Conservation (phyloP, 495 filamentous ascomycete species). For the Hyaloscypha bicolor region DNA sequence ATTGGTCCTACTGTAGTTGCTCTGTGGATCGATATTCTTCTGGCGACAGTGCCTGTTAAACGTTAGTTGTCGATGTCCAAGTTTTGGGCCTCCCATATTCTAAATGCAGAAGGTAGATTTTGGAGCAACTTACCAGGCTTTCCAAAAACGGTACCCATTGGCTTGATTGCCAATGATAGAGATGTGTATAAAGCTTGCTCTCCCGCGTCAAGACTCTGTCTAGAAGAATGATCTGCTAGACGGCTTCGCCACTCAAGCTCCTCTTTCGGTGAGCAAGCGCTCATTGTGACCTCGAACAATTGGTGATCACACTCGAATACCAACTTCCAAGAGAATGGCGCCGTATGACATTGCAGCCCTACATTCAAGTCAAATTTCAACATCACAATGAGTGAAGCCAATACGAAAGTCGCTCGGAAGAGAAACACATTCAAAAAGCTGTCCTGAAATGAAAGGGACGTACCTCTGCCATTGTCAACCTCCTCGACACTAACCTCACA, state of each 20-base stretch:
- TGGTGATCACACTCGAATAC: constrained; percentile 77
- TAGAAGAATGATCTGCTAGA: constrained; percentile 46
- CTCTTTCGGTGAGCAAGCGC: constrained; percentile 82
- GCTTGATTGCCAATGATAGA: constrained; percentile 67
- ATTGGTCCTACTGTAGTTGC: constrained; percentile 67
- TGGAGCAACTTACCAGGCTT: constrained; percentile 50
- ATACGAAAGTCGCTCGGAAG: background rate
- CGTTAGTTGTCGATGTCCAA: constrained; percentile 15
- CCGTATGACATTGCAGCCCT: constrained; percentile 87
- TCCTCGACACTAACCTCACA: constrained; percentile 73
- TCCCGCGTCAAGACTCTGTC: constrained; percentile 46
- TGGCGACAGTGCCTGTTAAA: constrained; percentile 61
- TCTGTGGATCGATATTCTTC: constrained; percentile 80
- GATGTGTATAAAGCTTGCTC: constrained; percentile 56
- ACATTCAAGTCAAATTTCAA: constrained; percentile 2
- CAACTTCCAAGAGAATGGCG: constrained; percentile 91
- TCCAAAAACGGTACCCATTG: constrained; percentile 74
- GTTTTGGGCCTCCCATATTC: constrained; percentile 3
- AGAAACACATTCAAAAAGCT: background rate
- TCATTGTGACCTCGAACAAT: constrained; percentile 83
- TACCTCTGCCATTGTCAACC: constrained; percentile 82
- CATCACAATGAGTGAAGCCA: background rate
- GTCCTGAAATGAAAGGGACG: constrained; percentile 9
- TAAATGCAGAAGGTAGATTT: background rate
- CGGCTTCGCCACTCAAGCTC: constrained; percentile 73